Evolutionary conservation across 306 rosid species (phyloP), one percentile per base, ranked within the genome.

Genomic region (Fagus crenata): DNA sequence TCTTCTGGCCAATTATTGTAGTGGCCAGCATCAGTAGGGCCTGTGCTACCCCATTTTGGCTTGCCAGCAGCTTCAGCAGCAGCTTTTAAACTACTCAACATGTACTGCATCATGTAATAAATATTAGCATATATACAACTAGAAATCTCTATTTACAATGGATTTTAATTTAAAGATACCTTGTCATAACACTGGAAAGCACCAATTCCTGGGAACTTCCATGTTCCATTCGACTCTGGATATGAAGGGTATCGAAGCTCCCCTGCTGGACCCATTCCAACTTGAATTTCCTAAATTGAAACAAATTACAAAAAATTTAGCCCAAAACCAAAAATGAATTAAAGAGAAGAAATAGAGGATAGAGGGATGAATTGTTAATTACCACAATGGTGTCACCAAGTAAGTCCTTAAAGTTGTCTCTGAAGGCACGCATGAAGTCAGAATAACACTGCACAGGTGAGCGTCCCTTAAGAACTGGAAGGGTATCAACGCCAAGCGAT

Each of bases 261-360:
- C 54, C 99, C 99, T 0, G 98, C 97, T n/a, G 99, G 99, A 65
- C 99, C 99, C 99, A 96, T 96, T 13, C 99, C 99, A 68, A 89
- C 98, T 92, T 96, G 99, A 53, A 96, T 92, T 92, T 96, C 99
- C 99, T 96, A 86, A 60, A 40, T 22, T 54, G 70, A 33, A 70
- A 22, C 14, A 61, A 72, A 1, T n/a, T 5, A 53, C 1, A 46
- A 46, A 49, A 69, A 8, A 4, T 37, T 83, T 69, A 75, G 40
- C 74, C 36, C 17, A 77, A 31, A 4, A 70, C n/a, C 7, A 2
- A 72, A 22, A 65, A 14, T 1, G 3, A 42, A 22, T 1, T 5
- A 22, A 67, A 59, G 12, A 46, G 74, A 65, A 32, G 12, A 17
- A 55, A n/a, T n/a, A 36, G n/a, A n/a, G n/a, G n/a, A n/a, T n/a